A percentile compares a stretch with the other conserved stretches of the same genome.
These are phyloP conservation scores for Beta lomatogona DNA, from an alignment of 179 eudicot species.

Conservation along the genomic window DNA sequence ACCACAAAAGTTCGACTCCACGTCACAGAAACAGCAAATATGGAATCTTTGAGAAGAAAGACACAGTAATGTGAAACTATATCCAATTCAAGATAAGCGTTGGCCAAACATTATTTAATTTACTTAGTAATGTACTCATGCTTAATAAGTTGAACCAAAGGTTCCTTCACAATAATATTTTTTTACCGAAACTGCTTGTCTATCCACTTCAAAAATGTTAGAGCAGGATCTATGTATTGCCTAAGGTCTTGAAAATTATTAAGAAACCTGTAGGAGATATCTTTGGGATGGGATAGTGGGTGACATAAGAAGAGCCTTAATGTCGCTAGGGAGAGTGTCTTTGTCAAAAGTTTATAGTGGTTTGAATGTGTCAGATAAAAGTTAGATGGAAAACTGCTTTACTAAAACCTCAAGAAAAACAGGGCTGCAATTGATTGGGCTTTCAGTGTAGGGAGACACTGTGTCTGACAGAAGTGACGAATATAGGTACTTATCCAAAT, in stretches of 20 bases:
- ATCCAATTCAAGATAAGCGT: neutral
- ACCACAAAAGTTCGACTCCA: neutral
- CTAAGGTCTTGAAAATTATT: too few relatives aligned
- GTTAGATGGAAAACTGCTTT: neutral
- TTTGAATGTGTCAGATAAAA: neutral
- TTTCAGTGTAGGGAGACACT: too few relatives aligned
- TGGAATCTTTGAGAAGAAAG: neutral
- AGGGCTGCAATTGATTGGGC: too few relatives aligned
- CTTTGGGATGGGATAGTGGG: neutral
- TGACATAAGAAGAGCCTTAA: too few relatives aligned
- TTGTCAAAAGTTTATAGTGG: neutral
- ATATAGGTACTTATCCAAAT: too few relatives aligned
- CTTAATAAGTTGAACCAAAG: neutral
- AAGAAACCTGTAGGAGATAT: neutral
- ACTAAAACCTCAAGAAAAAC: too few relatives aligned
- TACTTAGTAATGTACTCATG: neutral
- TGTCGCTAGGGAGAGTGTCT: neutral
- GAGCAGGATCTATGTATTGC: neutral
- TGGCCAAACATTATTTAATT: neutral
- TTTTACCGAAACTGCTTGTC: neutral
- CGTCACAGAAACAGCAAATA: neutral
- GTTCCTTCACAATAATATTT: neutral
- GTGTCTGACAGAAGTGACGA: too few relatives aligned
- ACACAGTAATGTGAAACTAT: too few relatives aligned
- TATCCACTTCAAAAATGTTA: neutral